Evolutionary conservation across 1,139 yeast species (phyloP), one percentile per base, ranked within the genome.

Genomic region (Protomyces gravidus): DNA sequence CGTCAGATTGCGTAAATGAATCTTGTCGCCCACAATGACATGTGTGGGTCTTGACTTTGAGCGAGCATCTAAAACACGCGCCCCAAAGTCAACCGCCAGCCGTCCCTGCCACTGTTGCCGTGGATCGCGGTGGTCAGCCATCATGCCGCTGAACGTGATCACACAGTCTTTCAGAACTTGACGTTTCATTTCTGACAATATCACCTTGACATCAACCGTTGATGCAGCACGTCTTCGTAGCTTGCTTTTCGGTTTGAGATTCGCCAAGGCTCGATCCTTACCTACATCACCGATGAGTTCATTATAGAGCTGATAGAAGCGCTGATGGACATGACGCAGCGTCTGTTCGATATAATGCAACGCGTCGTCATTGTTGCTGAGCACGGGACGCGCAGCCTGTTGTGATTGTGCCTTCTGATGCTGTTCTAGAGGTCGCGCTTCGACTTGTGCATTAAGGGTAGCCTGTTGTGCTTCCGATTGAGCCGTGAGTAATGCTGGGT

Each of bases 41-140:
- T 92, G 98, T 0, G 98, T 94, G 1, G 95, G 92, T 2, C 81
- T 76, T 17, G 83, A 82, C 55, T 80, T 78, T 26, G 87, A 84
- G 63, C 88, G 90, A 19, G 46, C 39, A 19, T 84, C 78, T 0
- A 86, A 86, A 7, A 92, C 90, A 5, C 77, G 78, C 0, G 96
- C 97, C 0, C 98, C 98, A 76, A 92, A 92, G 62, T 90, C 88
- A 61, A 82, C 80, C 17, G 92, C 86, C 97, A 97, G 90, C 27
- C 85, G 82, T 1, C 90, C 97, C 55, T 92, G 87, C 70, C 89
- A 96, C 1, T 74, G 76, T 19, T 65, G 61, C 59, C 85, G 84
- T 19, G 87, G 74, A 62, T 83, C 80, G 5, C 84, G 78, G 0
- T 94, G 94, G 17, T 87, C 70, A 0, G 97, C 97, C 21, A 92